A percentile compares a stretch with the other conserved stretches of the same genome.
Evolutionary conservation across 495 filamentous ascomycete genomes (phyloP).

Genomic region (Xylaria venustula): DNA sequence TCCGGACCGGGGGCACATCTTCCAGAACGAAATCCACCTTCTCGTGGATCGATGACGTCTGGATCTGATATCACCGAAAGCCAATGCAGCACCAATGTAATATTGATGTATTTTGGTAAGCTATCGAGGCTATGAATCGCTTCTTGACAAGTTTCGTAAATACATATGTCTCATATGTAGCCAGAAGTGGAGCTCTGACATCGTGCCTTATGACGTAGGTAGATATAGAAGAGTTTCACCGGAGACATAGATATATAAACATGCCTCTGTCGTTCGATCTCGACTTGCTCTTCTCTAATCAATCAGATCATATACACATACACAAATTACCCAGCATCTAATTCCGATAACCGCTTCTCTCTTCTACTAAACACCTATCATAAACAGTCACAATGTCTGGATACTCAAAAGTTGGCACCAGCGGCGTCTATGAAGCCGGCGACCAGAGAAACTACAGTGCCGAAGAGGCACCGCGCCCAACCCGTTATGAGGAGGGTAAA

Average conservation of each 20-base stretch:
- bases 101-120: background rate
- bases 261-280: background rate
- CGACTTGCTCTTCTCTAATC: background rate
- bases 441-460: constrained; percentile 68
- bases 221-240: background rate
- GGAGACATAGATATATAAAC: background rate
- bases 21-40: background rate
- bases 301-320: background rate
- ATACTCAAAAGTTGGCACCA: constrained; percentile 42
- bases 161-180: too few relatives aligned
- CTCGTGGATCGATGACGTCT: constrained; percentile 5
- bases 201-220: background rate
- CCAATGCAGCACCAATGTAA: too few relatives aligned
- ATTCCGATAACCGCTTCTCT: background rate
- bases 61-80: background rate
- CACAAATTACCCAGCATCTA: background rate
- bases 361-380: background rate
- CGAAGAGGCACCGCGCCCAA: constrained; percentile 49
- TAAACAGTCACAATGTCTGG: constrained; percentile 31
- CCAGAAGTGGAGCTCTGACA: too few relatives aligned
- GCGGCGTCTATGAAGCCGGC: constrained; percentile 47
- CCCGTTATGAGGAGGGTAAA: constrained; percentile 66
- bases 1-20: background rate
- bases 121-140: background rate
- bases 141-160: background rate